Conservation (phyloP, 345 rosid genomes). For the Aquilaria sinensis region DNA sequence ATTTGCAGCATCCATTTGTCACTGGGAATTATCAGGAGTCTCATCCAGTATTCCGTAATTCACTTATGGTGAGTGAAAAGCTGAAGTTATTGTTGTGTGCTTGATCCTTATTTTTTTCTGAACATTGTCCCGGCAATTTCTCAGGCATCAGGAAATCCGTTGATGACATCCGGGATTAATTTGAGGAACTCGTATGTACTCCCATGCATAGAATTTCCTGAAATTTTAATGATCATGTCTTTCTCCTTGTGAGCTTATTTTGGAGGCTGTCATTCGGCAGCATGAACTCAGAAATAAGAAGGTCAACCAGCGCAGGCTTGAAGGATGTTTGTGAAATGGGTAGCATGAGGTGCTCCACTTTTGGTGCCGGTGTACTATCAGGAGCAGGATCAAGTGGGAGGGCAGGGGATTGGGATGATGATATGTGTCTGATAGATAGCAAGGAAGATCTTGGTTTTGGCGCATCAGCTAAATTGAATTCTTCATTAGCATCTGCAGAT, state of each 20-base stretch:
- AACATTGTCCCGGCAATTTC: constrained; percentile 17
- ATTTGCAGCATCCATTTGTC: constrained; percentile 80
- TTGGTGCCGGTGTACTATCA: constrained; percentile 35
- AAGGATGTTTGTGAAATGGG: constrained; percentile 72
- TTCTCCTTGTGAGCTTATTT: constrained; percentile 6
- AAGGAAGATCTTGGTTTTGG: constrained; percentile 55
- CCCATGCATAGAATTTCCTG: constrained; percentile 3
- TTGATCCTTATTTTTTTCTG: constrained; percentile 17
- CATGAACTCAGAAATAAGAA: constrained; percentile 41
- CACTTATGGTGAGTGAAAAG: constrained; percentile 41
- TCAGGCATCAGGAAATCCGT: constrained; percentile 52
- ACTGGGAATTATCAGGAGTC: constrained; percentile 53
- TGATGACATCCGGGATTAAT: constrained; percentile 37
- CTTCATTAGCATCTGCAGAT: constrained; percentile 43
- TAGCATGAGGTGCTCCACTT: constrained; percentile 46
- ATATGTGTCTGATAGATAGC: constrained; percentile 78
- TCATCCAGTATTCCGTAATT: constrained; percentile 31
- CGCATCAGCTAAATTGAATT: constrained; percentile 37
- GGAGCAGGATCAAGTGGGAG: constrained; percentile 39
- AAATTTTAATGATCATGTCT: constrained; percentile 7
- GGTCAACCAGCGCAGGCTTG: constrained; percentile 63
- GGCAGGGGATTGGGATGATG: constrained; percentile 41
- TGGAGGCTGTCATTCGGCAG: constrained; percentile 29
- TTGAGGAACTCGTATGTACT: constrained; percentile 55
- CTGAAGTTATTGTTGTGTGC: constrained; percentile 7